phyloP scores from a whole-genome alignment of 768 basidiomycete genomes.

The Tulasnella calospora region DNA sequence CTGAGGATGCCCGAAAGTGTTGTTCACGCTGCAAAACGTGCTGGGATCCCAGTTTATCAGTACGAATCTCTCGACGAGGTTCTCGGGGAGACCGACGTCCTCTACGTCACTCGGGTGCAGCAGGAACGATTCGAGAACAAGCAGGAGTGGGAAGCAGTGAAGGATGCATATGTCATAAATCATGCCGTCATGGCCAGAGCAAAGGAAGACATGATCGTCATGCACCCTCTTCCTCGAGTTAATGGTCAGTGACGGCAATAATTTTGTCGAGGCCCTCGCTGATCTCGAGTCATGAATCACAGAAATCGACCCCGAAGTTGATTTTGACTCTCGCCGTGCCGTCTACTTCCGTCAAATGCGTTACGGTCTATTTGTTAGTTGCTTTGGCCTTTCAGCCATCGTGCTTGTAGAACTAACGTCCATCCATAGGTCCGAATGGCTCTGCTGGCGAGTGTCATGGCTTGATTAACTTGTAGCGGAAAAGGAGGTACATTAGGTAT shows the following conservation, averaged over 20 bases:
- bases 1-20: slow-evolving; percentile 87
- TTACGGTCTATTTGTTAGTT: slow-evolving; percentile 90
- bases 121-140: slow-evolving; percentile 84
- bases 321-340: slow-evolving; percentile 89
- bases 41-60: slow-evolving; percentile 70
- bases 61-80: slow-evolving; percentile 90
- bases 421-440: slow-evolving; percentile 68
- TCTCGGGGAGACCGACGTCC: slow-evolving; percentile 85
- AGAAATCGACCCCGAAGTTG: slow-evolving; percentile 99
- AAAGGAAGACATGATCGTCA: slow-evolving; percentile 96
- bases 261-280: not conserved
- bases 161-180: slow-evolving; percentile 88
- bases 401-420: not conserved
- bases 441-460: slow-evolving; percentile 64
- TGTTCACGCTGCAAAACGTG: slow-evolving; percentile 75
- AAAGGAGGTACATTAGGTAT: not conserved
- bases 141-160: slow-evolving; percentile 83
- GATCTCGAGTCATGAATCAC: slow-evolving; percentile 20
- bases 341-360: slow-evolving; percentile 99
- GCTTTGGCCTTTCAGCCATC: not conserved
- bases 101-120: slow-evolving; percentile 95
- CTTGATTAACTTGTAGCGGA: not conserved
- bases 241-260: slow-evolving; percentile 53
- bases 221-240: slow-evolving; percentile 96
- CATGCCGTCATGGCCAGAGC: slow-evolving; percentile 89